Evolutionary conservation across 805 yeast species (phyloP).

Genomic region (Saturnispora quitensis): DNA sequence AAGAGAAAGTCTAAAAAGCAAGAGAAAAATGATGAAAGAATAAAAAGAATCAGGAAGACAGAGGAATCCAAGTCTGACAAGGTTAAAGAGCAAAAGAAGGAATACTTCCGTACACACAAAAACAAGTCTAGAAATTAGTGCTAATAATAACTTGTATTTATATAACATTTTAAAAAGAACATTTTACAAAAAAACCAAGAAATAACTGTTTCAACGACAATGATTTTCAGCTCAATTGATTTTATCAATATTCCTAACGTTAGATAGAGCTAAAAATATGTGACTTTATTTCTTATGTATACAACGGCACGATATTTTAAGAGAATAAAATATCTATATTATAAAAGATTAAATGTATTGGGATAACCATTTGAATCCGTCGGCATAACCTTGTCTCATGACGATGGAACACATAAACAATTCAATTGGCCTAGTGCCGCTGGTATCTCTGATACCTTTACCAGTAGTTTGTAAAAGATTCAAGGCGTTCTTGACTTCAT

Average conservation of each 20-base stretch:
- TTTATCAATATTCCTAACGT: too few species aligned
- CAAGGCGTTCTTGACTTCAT: slow-evolving; percentile 82
- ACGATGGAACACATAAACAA: slow-evolving; percentile 96
- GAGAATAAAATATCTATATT: background rate
- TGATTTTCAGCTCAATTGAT: too few species aligned
- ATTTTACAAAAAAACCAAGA: background rate
- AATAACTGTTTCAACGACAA: background rate
- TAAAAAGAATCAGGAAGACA: slow-evolving; percentile 65
- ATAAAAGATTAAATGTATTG: slow-evolving; percentile 61
- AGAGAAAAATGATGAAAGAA: slow-evolving; percentile 64
- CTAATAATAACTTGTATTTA: background rate
- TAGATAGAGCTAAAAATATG: background rate
- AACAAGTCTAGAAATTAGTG: slow-evolving; percentile 5
- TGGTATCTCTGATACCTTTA: slow-evolving; percentile 62
- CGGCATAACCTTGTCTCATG: slow-evolving; percentile 98
- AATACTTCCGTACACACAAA: slow-evolving; percentile 56
- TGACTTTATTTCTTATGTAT: background rate
- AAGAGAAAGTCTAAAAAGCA: slow-evolving; percentile 65
- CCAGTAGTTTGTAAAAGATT: slow-evolving; percentile 89
- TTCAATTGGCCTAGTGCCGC: slow-evolving; percentile 83
- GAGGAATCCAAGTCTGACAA: slow-evolving; percentile 65
- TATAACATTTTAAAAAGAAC: background rate
- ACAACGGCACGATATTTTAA: background rate
- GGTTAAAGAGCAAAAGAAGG: slow-evolving; percentile 80
- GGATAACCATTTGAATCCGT: slow-evolving; percentile 96